Conservation (phyloP, 768 basidiomycete genomes). For the Panaeolus cyanescens region DNA sequence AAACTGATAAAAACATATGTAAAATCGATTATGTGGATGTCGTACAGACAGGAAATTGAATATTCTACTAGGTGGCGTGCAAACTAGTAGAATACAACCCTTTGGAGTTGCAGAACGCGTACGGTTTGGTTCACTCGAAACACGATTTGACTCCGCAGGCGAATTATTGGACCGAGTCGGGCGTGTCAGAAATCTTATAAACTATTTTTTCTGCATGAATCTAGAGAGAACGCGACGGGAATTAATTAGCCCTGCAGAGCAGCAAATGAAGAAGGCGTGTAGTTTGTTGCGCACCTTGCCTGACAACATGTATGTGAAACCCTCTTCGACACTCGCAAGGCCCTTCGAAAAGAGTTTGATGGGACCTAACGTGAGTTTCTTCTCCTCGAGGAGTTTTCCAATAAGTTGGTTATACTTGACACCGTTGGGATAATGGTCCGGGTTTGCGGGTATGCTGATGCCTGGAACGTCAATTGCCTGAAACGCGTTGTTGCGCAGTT, state of each 20-base stretch:
- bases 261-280: not conserved
- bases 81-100: not conserved
- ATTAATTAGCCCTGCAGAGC: not conserved
- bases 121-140: not conserved
- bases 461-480: not conserved
- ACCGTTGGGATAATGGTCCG: constrained; percentile 14
- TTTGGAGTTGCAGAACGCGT: no score
- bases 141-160: not conserved
- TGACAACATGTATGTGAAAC: constrained; percentile 14
- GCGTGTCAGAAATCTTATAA: constrained; percentile 15
- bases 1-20: constrained; percentile 3
- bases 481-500: not conserved
- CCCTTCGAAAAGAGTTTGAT: constrained; percentile 20
- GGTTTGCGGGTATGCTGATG: constrained; percentile 1
- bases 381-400: constrained; percentile 12
- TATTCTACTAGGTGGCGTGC: not conserved
- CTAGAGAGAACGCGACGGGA: constrained; percentile 4
- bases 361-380: constrained; percentile 14
- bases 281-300: constrained; percentile 10
- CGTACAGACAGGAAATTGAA: not conserved
- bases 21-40: not conserved
- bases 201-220: constrained; percentile 17
- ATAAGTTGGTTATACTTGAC: constrained; percentile 17
- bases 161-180: constrained; percentile 2
- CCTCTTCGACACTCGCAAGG: constrained; percentile 19